Evolutionary conservation across 2,329 filamentous ascomycete species (phyloP), one percentile per base, ranked within the genome.

Genomic region (Fusarium phyllophilum): DNA sequence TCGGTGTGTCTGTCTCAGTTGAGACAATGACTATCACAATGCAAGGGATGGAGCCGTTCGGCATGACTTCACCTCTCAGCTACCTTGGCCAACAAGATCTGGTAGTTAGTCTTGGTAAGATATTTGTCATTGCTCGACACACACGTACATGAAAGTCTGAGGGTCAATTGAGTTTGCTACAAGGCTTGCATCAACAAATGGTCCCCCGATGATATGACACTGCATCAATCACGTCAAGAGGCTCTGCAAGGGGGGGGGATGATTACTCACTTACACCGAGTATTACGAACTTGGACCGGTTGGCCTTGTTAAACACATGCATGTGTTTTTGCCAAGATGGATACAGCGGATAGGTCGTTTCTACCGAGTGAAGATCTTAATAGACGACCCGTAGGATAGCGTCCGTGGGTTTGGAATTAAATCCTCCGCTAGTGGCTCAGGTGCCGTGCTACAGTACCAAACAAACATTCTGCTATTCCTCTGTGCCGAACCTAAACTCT

Each of bases 281-380:
- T 4, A 33, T 51, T 18, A 33, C 46, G 3, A 24, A 33, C 34
- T 45, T 49, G 58, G n/a, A 52, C 67, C 54, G 39, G 52, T 48
- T 69, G 59, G 34, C 14, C 42, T 60, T 33, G 7, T 20, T 54
- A 58, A 52, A 45, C 7, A 45, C 7, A 49, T 26, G 26, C 51
- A 45, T 20, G 45, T 46, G 4, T 13, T 29, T 55, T 26, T 51
- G 55, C 55, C 42, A 75, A 64, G 66, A 48, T 48, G 54, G 59
- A 52, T 36, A 55, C 62, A 36, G 20, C 31, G 55, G 42, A 61
- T 17, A 36, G 48, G 22, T 55, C 46, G 60, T 58, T 44, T 74
- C 51, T 69, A 57, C 66, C 73, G 58, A 48, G 45, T 46, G 76
- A 56, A 74, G 76, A 78, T 78, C 76, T 66, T 44, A 78, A 78